A percentile compares a stretch with the other conserved stretches of the same genome.
Evolutionary conservation across 306 rosid species (phyloP).

Genomic region (Cucumis melo): DNA sequence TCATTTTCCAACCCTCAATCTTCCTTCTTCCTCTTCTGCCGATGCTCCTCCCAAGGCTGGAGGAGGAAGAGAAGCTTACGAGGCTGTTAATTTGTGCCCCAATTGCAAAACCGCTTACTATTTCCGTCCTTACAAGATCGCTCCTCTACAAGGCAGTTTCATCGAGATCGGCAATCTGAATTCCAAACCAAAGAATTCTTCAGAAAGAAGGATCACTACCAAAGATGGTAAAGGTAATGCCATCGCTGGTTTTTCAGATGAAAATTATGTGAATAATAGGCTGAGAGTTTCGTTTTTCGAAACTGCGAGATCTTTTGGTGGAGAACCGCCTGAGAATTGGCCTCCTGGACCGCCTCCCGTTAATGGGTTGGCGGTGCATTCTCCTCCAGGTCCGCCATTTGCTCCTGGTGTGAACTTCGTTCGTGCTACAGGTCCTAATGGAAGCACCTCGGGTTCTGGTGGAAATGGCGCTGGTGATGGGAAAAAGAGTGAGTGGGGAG

Average conservation of each 20-base stretch:
- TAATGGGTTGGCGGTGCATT: slow-evolving; percentile 78
- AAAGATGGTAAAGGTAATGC: slow-evolving; percentile 16
- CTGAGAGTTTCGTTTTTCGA: slow-evolving; percentile 47
- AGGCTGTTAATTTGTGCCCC: slow-evolving; percentile 77
- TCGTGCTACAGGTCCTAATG: slow-evolving; percentile 46
- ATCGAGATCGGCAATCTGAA: slow-evolving; percentile 66
- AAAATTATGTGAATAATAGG: slow-evolving; percentile 22
- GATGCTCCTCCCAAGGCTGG: slow-evolving; percentile 1
- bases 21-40: slow-evolving; percentile 9
- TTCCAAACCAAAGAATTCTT: slow-evolving; percentile 16
- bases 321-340: slow-evolving; percentile 69
- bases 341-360: slow-evolving; percentile 32
- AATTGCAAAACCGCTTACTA: slow-evolving; percentile 75
- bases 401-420: slow-evolving; percentile 58
- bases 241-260: slow-evolving; percentile 13
- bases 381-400: slow-evolving; percentile 89
- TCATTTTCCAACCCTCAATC: slow-evolving; percentile 30
- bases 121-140: slow-evolving; percentile 48
- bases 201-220: slow-evolving; percentile 19
- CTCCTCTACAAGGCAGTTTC: slow-evolving; percentile 78
- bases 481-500: slow-evolving; percentile 69
- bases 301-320: slow-evolving; percentile 37
- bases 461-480: slow-evolving; percentile 28
- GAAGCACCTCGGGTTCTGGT: slow-evolving; percentile 12
- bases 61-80: slow-evolving; percentile 12